Percentiles rank a stretch among this genome's conserved stretches.
Conservation (phyloP, 345 rosid species). For the Pugionium dolabratum region DNA sequence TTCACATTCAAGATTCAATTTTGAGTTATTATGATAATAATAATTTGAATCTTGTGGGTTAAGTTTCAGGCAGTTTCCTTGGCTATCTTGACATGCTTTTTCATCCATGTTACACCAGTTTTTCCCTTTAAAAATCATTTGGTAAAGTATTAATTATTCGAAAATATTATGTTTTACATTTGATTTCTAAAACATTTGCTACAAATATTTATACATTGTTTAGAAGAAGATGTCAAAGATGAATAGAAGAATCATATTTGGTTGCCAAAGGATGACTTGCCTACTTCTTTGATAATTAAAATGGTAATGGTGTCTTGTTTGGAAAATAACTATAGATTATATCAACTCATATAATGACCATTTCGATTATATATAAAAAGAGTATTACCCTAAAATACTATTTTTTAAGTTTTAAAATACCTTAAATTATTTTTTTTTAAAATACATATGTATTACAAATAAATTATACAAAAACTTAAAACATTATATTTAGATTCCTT, state of each 20-base stretch:
- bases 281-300: slow-evolving; percentile 25
- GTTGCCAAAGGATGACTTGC: slow-evolving; percentile 44
- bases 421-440: too few relatives aligned
- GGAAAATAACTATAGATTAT: not conserved
- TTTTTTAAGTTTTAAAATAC: too few relatives aligned
- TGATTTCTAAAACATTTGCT: not conserved
- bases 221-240: slow-evolving; percentile 34
- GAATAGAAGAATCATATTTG: slow-evolving; percentile 33
- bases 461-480: too few relatives aligned
- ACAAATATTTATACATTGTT: not conserved
- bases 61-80: slow-evolving; percentile 42
- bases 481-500: too few relatives aligned
- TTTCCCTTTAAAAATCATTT: not conserved
- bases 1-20: slow-evolving; percentile 33
- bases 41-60: slow-evolving; percentile 31
- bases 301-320: slow-evolving; percentile 10
- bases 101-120: slow-evolving; percentile 29
- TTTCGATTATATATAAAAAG: not conserved
- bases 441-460: too few relatives aligned
- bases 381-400: too few relatives aligned
- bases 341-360: slow-evolving; percentile 7
- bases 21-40: not conserved
- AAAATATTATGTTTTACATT: not conserved
- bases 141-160: too few relatives aligned
- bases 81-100: slow-evolving; percentile 37